These are phyloP conservation scores for Berberis vulgaris DNA, from an alignment of 164 flowering plant genomes.

Conservation along the genomic window DNA sequence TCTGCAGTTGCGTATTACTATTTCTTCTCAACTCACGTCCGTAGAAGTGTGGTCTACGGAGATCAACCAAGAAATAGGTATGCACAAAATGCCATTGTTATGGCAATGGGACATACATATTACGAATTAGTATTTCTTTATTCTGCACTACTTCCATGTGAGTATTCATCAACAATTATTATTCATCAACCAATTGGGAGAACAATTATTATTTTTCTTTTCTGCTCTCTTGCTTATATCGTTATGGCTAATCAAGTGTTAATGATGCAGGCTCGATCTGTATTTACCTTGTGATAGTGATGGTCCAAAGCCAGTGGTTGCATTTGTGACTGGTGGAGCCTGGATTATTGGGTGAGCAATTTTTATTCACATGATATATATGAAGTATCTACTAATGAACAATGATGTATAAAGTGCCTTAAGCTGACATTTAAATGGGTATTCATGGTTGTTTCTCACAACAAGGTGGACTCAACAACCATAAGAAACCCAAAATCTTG, in stretches of 20 bases:
- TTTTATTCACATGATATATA: neutral
- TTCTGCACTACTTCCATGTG: no score
- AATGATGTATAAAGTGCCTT: neutral
- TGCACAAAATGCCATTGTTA: neutral
- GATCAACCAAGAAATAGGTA: constrained; percentile 29
- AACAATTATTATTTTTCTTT: neutral
- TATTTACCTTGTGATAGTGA: constrained; percentile 51
- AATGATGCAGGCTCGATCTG: constrained; percentile 68
- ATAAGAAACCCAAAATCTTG: no score
- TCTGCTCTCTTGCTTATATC: neutral
- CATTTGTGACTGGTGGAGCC: constrained; percentile 96
- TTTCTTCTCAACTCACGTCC: constrained; percentile 71
- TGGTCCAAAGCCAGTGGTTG: constrained; percentile 83
- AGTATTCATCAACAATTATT: neutral
- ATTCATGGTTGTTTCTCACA: no score
- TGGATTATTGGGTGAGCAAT: constrained; percentile 92
- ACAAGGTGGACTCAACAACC: no score
- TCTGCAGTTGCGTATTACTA: constrained; percentile 77
- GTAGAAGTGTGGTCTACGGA: constrained; percentile 74
- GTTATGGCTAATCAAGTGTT: constrained; percentile 4
- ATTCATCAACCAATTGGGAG: no score
- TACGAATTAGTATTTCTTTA: no score
- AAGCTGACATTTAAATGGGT: neutral
- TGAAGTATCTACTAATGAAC: neutral
- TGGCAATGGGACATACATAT: no score